Base-by-base conservation (phyloP, 495 filamentous ascomycete species). In the Penicillium flavigenum region DNA sequence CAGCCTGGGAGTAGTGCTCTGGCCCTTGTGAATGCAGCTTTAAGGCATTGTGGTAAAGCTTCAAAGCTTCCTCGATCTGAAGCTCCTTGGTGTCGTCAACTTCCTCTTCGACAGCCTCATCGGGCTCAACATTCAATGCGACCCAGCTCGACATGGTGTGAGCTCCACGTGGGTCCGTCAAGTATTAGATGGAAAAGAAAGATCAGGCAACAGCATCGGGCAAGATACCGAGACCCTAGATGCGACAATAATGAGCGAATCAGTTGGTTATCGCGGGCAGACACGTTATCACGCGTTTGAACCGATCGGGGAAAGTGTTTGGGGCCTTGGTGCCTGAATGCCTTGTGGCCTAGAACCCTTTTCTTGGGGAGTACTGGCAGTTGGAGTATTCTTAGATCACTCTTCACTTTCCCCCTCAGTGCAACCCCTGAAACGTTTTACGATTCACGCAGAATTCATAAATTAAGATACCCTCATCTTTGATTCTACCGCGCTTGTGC, bases 11-110 rank as follows among this genome's bases (percentile, higher is more conserved):
- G 67, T 87, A 95, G 63, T 82, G 88, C 3, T 71, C 71, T 5
- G 90, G 86, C 4, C 94, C 91, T 73, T 94, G 90, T 5, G 92
- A 87, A 65, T 99, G 95, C 58, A 92, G 84, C 69, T 93, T 96
- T 27, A 99, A 76, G 22, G 94, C 94, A 54, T 79, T 87, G 68
- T 97, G 91, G 70, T 98, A 99, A 27, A 93, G 84, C 75, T 97
- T 98, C 58, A 99, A 76, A 27, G 94, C 91, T 72, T 99, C 94
- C 69, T 99, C 94, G 67, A 98, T 93, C 80, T 93, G 92, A 50
- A 99, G 85, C 68, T 98, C 92, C 74, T 89, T 92, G 44, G 92
- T 97, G 58, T 93, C 90, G 64, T 99, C 94, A 65, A 96, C 75
- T 72, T 97, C 94, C 63, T 94, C 90, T 60, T 96, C 91, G 60